Evolutionary conservation across 345 rosid genomes (phyloP).

Genomic region (Raphanus sativus): DNA sequence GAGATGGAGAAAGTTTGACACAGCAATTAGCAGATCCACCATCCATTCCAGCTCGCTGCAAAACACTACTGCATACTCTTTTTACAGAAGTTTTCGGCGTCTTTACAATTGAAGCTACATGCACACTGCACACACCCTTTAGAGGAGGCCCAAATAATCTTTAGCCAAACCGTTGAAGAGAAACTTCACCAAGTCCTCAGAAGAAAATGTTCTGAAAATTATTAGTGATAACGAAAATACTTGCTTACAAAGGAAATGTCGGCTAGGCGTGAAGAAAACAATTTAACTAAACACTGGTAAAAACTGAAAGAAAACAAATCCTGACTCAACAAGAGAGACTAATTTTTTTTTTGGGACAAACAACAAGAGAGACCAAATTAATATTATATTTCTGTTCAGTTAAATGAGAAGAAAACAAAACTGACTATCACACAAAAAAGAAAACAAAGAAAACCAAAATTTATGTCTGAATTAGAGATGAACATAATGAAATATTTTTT

Average conservation of each 20-base stretch:
- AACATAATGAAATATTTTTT: not conserved
- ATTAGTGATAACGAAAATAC: not conserved
- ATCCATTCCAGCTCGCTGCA: not conserved
- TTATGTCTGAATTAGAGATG: not conserved
- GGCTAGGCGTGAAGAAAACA: not conserved
- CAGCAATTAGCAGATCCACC: not conserved
- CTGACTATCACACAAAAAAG: no score
- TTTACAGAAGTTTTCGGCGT: not conserved
- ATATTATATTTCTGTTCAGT: not conserved
- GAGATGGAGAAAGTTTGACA: not conserved
- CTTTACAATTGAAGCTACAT: not conserved
- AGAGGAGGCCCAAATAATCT: no score
- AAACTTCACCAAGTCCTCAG: no score
- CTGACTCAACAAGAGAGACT: no score
- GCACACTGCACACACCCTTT: not conserved
- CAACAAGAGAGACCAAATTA: not conserved
- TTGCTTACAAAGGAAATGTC: not conserved
- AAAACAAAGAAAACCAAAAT: no score
- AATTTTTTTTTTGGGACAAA: no score
- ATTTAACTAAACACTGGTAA: not conserved
- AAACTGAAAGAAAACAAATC: not conserved
- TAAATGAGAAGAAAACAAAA: no score
- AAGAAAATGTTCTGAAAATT: not conserved
- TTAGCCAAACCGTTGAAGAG: no score
- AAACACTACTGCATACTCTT: not conserved